Conservation (phyloP, 768 basidiomycete species). For the Boletus tomentosulus region DNA sequence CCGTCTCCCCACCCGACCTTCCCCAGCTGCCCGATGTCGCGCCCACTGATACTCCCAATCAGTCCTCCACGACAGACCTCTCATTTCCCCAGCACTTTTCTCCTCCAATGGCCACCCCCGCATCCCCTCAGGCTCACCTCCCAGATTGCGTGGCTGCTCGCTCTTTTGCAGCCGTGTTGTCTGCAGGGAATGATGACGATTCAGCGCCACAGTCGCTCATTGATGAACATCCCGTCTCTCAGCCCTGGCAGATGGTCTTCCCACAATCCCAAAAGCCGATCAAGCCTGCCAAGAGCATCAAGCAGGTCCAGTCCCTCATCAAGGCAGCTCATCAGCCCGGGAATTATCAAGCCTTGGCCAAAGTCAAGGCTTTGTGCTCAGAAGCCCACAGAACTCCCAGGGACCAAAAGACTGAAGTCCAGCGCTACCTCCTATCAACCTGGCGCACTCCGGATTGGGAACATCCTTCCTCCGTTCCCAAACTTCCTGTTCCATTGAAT, state of each 20-base stretch:
- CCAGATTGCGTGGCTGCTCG: constrained; percentile 34
- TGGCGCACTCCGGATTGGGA: constrained; percentile 43
- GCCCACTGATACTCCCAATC: constrained; percentile 7
- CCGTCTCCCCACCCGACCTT: constrained; percentile 3
- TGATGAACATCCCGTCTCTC: constrained; percentile 17
- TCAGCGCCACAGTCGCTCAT: constrained; percentile 16
- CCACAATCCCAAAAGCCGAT: constrained; percentile 11
- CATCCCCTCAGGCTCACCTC: constrained; percentile 32
- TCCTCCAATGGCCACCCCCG: constrained; percentile 28
- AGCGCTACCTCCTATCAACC: constrained; percentile 38
- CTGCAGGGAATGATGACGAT: constrained; percentile 30
- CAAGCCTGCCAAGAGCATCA: constrained; percentile 35
- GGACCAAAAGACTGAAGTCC: constrained; percentile 43
- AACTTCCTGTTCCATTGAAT: constrained; percentile 25
- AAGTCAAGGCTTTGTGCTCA: constrained; percentile 42
- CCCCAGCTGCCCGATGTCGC: constrained; percentile 1
- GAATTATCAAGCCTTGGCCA: constrained; percentile 37
- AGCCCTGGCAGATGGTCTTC: constrained; percentile 23
- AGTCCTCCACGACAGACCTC: constrained; percentile 6
- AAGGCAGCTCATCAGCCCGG: constrained; percentile 41
- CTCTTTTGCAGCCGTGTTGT: constrained; percentile 31
- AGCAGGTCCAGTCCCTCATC: constrained; percentile 41
- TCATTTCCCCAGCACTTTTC: constrained; percentile 21
- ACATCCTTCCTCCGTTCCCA: constrained; percentile 18
- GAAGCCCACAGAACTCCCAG: constrained; percentile 42